Conservation (phyloP, 371 early-diverging fungal species). For the Rhizopus arrhizus region DNA sequence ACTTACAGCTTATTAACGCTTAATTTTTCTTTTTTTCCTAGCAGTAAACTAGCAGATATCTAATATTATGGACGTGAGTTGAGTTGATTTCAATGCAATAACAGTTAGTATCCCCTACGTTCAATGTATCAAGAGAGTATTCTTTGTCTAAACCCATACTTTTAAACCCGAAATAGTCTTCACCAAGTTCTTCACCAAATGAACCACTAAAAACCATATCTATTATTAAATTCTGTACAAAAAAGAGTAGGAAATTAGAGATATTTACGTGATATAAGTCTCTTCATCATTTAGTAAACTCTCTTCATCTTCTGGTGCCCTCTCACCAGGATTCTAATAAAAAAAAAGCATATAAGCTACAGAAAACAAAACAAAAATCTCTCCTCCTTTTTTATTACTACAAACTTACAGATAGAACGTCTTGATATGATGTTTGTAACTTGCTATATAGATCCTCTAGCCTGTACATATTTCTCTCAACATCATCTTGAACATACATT, state of each 20-base stretch:
- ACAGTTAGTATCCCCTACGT: slow-evolving; percentile 31
- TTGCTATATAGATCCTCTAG: slow-evolving; percentile 75
- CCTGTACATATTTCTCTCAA: slow-evolving; percentile 69
- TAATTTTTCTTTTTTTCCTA: slow-evolving; percentile 50
- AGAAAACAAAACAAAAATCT: neutral
- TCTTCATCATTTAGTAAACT: slow-evolving; percentile 59
- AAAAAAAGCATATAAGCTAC: neutral
- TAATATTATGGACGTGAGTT: slow-evolving; percentile 6
- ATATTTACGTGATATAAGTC: slow-evolving; percentile 50
- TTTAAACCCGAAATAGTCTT: slow-evolving; percentile 90
- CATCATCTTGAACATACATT: slow-evolving; percentile 75
- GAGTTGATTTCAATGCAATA: slow-evolving; percentile 9
- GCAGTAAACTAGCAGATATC: slow-evolving; percentile 75
- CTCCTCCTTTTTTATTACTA: neutral
- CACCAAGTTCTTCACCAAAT: slow-evolving; percentile 81
- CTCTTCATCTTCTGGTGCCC: slow-evolving; percentile 44
- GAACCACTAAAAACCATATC: slow-evolving; percentile 57
- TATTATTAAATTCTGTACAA: neutral
- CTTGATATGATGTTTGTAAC: slow-evolving; percentile 69
- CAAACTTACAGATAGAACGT: slow-evolving; percentile 47
- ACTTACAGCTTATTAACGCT: slow-evolving; percentile 1
- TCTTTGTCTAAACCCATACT: slow-evolving; percentile 80
- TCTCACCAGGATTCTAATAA: slow-evolving; percentile 39
- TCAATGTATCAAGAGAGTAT: slow-evolving; percentile 52
- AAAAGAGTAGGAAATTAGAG: slow-evolving; percentile 7